phyloP scores from a whole-genome alignment of 2,329 filamentous ascomycete species.

The Ophiobolus disseminans region DNA sequence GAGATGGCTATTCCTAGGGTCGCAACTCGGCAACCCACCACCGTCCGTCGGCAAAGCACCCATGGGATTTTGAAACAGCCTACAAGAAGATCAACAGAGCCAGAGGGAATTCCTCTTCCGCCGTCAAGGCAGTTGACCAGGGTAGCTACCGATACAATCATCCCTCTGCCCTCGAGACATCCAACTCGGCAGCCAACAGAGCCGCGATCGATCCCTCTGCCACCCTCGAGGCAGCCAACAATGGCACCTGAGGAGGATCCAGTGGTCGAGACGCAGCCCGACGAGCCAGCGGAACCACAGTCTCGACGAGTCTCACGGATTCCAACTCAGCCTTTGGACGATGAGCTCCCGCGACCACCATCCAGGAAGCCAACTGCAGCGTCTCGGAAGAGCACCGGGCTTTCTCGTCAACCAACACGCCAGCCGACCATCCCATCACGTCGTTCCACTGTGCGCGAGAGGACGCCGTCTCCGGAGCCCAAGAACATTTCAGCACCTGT shows the following conservation, averaged over 20 bases:
- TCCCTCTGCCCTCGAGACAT: not conserved
- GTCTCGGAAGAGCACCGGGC: not conserved
- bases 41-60: not conserved
- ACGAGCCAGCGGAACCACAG: not conserved
- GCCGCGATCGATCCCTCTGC: not conserved
- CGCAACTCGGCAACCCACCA: not conserved
- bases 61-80: slow-evolving; percentile 1
- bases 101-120: not conserved
- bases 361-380: not conserved
- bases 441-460: not conserved
- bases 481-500: not conserved
- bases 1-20: not conserved
- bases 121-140: not conserved
- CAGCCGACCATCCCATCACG: slow-evolving; percentile 7
- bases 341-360: not conserved
- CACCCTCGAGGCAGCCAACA: not conserved
- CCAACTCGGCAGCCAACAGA: not conserved
- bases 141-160: too few relatives aligned
- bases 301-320: not conserved
- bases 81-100: slow-evolving; percentile 2
- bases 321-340: not conserved
- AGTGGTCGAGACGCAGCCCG: too few relatives aligned
- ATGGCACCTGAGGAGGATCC: too few relatives aligned
- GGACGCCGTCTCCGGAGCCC: not conserved
- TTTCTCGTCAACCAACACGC: slow-evolving; percentile 5